Conservation (phyloP, 441 rosid genomes). For the Mallotus repandus region DNA sequence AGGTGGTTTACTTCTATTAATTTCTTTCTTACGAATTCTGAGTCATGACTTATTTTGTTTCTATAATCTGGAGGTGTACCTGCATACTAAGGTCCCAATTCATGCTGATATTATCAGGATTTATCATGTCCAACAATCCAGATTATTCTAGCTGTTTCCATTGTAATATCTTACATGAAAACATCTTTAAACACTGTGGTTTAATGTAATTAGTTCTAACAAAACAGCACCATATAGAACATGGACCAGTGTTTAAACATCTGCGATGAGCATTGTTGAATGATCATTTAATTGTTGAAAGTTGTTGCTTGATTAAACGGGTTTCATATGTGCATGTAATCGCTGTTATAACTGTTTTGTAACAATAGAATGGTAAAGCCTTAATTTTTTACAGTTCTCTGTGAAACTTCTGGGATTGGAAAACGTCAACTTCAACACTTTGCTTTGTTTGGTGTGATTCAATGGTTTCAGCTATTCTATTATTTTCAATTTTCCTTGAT, state of each 20-base stretch:
- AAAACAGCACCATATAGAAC: background rate
- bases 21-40: conserved; percentile 11
- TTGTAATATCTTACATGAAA: background rate
- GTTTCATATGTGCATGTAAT: conserved; percentile 3
- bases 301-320: background rate
- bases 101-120: no score
- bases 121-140: no score
- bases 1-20: conserved; percentile 20
- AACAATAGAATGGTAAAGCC: background rate
- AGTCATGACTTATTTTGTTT: background rate
- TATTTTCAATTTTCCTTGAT: background rate
- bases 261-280: conserved; percentile 1
- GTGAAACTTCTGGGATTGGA: background rate
- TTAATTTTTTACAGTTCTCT: background rate
- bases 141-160: background rate
- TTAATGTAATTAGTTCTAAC: no score
- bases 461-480: background rate
- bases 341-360: background rate
- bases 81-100: no score
- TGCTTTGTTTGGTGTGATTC: background rate
- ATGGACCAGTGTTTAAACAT: background rate
- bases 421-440: background rate
- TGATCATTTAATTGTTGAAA: background rate
- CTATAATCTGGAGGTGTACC: no score
- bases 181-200: background rate